Conservation (phyloP, 352 stramenopile species). For the Thalassiosira hispida region DNA sequence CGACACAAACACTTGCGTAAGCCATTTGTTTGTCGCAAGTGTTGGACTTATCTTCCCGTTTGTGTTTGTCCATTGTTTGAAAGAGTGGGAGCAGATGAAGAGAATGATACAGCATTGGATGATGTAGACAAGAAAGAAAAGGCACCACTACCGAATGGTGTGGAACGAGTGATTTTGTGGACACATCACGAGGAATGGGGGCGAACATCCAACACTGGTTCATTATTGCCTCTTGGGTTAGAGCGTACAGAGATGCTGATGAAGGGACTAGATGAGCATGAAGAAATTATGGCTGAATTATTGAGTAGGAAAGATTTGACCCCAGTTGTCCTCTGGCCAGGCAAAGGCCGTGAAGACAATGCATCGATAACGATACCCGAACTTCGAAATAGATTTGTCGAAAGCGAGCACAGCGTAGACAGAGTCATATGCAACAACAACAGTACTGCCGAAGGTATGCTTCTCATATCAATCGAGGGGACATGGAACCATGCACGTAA, state of each 20-base stretch:
- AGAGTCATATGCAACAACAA: background rate
- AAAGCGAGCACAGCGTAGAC: background rate
- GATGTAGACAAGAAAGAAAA: constrained; percentile 10
- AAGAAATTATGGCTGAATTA: constrained; percentile 44
- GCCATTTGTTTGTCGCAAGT: constrained; percentile 64
- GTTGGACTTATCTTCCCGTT: constrained; percentile 62
- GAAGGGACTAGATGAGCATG: constrained; percentile 63
- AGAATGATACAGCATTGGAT: background rate
- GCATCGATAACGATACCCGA: constrained; percentile 33
- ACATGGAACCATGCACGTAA: constrained; percentile 60
- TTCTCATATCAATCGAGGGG: constrained; percentile 61
- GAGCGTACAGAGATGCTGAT: constrained; percentile 56
- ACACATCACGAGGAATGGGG: constrained; percentile 67
- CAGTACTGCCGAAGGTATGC: constrained; percentile 17
- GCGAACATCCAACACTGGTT: constrained; percentile 58
- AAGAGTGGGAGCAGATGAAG: background rate
- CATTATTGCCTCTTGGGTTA: constrained; percentile 50
- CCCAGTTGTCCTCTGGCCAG: constrained; percentile 59
- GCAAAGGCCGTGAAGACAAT: constrained; percentile 23
- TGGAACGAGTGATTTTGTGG: constrained; percentile 57
- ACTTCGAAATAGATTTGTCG: constrained; percentile 6
- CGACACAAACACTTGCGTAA: constrained; percentile 44
- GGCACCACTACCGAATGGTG: constrained; percentile 25
- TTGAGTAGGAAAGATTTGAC: constrained; percentile 27
- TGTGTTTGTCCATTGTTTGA: constrained; percentile 58